Evolutionary conservation across 1,139 yeast genomes (phyloP).

Genomic region (Hemisphaericaspora lyxosophila): DNA sequence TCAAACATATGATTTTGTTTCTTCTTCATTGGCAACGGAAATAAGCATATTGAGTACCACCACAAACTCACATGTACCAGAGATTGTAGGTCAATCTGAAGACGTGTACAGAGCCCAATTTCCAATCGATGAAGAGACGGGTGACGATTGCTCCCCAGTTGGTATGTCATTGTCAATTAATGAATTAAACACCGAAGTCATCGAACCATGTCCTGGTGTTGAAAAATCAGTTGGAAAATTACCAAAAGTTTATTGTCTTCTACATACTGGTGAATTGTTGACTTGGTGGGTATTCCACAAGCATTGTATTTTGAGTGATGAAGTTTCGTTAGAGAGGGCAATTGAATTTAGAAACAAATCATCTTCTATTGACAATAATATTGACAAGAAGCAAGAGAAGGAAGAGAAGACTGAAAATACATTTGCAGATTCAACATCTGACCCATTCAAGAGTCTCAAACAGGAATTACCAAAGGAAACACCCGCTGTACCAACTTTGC

Average conservation of each 20-base stretch:
- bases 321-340: slow-evolving; percentile 23
- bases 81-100: slow-evolving; percentile 31
- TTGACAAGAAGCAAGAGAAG: background rate
- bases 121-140: slow-evolving; percentile 64
- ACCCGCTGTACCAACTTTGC: background rate
- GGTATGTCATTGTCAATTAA: slow-evolving; percentile 66
- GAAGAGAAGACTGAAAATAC: slow-evolving; percentile 1
- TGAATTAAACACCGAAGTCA: slow-evolving; percentile 36
- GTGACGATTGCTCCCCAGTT: slow-evolving; percentile 67
- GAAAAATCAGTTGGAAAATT: slow-evolving; percentile 52
- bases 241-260: slow-evolving; percentile 64
- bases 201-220: slow-evolving; percentile 57
- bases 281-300: slow-evolving; percentile 67
- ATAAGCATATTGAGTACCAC: slow-evolving; percentile 28
- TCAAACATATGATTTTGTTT: slow-evolving; percentile 37
- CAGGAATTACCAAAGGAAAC: background rate
- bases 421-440: background rate
- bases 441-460: background rate
- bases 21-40: slow-evolving; percentile 66
- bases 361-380: background rate
- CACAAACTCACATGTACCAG: slow-evolving; percentile 1
- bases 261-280: slow-evolving; percentile 59
- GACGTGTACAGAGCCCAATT: slow-evolving; percentile 71
- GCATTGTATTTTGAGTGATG: slow-evolving; percentile 37
- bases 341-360: slow-evolving; percentile 2